Evolutionary conservation across 805 yeast genomes (phyloP).

Genomic region (Yarrowia osloensis): DNA sequence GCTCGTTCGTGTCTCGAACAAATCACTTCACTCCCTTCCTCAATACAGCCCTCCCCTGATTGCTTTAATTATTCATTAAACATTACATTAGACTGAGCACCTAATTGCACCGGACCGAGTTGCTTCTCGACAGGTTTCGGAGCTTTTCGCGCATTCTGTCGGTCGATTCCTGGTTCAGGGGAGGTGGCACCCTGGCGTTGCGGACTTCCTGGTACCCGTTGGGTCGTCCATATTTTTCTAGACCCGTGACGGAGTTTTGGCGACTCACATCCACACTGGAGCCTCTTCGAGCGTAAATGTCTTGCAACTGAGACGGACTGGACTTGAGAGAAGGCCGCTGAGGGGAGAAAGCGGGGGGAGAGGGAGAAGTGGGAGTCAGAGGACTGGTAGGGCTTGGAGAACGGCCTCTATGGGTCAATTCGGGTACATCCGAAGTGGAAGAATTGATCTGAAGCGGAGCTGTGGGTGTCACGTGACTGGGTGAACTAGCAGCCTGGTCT

Average conservation of each 20-base stretch:
- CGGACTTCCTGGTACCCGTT: not conserved
- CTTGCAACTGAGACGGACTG: not conserved
- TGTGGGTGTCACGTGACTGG: not conserved
- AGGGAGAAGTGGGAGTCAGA: not conserved
- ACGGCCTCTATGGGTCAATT: not conserved
- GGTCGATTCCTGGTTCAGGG: not conserved
- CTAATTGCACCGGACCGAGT: not conserved
- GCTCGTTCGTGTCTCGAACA: too few species aligned
- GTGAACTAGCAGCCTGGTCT: too few species aligned
- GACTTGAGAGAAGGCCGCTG: not conserved
- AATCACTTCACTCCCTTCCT: too few species aligned
- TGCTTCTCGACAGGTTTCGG: not conserved
- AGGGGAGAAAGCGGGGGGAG: not conserved
- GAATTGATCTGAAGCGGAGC: not conserved
- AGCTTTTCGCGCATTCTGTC: conserved; percentile 9
- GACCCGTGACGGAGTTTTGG: not conserved
- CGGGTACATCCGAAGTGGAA: not conserved
- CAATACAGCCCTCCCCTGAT: too few species aligned
- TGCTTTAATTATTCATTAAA: not conserved
- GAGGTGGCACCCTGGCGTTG: not conserved
- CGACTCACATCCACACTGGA: not conserved
- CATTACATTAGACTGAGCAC: not conserved
- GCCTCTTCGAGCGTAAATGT: not conserved
- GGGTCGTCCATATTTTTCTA: not conserved
- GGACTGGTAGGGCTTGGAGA: conserved; percentile 4